Evolutionary conservation across 495 filamentous ascomycete genomes (phyloP).

Genomic region (Trichoderma orchidacearum): DNA sequence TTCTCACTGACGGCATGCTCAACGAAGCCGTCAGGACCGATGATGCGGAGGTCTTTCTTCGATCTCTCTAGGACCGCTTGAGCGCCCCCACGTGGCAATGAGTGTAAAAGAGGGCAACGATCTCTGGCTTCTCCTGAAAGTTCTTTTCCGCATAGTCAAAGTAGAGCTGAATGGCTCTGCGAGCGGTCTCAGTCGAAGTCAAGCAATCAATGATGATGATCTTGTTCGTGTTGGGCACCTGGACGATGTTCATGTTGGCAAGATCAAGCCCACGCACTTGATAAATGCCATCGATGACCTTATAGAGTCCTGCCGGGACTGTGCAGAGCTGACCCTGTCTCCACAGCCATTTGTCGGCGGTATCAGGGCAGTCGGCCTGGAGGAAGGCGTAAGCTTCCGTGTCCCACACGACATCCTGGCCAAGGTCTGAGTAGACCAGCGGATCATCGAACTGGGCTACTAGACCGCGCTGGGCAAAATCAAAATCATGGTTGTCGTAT

Average conservation of each 20-base stretch:
- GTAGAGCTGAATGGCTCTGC: slow-evolving; percentile 1
- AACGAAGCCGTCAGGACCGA: slow-evolving; percentile 6
- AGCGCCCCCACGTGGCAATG: slow-evolving; percentile 6
- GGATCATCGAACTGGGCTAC: not conserved
- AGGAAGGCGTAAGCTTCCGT: not conserved
- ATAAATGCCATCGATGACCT: not conserved
- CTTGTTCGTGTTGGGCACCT: not conserved
- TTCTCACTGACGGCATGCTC: slow-evolving; percentile 7
- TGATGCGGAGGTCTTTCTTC: slow-evolving; percentile 1
- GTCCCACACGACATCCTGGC: not conserved
- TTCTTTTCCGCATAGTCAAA: not conserved
- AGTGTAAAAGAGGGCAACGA: slow-evolving; percentile 4
- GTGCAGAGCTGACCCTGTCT: not conserved
- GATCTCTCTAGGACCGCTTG: slow-evolving; percentile 1
- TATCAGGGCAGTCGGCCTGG: not conserved
- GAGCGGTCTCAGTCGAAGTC: not conserved
- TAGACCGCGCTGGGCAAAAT: not conserved
- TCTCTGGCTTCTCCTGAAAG: not conserved
- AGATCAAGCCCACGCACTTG: slow-evolving; percentile 3
- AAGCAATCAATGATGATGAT: slow-evolving; percentile 8
- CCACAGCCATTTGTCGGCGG: not conserved
- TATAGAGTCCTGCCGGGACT: not conserved
- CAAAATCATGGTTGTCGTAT: not conserved
- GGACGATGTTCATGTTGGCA: slow-evolving; percentile 8
- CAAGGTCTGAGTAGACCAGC: not conserved